Evolutionary conservation across 129 eudicot species (phyloP), one percentile per base, ranked within the genome.

Genomic region (Dittrichia graveolens): DNA sequence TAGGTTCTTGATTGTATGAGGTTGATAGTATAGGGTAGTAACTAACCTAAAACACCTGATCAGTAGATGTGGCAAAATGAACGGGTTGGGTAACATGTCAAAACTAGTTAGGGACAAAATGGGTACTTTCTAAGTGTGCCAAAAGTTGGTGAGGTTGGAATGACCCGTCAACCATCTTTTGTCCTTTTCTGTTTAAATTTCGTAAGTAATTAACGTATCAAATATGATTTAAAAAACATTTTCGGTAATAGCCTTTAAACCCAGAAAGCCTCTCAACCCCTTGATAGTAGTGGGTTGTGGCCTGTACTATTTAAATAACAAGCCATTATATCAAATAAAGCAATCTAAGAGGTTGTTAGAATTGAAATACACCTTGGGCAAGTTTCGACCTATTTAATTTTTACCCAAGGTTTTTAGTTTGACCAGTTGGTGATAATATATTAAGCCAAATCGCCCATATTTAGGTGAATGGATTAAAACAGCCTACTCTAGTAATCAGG

Each of bases 1-100:
- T 55, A 73, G 69, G 40, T 54, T 59, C 55, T 61, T 35, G 52
- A 74, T 64, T 39, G 58, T 13, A 50, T 69, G 53, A 31, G 37
- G n/a, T n/a, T n/a, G n/a, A n/a, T n/a, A n/a, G n/a, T n/a, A n/a
- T n/a, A n/a, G n/a, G n/a, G n/a, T n/a, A n/a, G n/a, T n/a, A n/a
- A n/a, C n/a, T n/a, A n/a, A n/a, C n/a, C n/a, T n/a, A n/a, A n/a
- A n/a, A n/a, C n/a, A n/a, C n/a, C n/a, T n/a, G n/a, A n/a, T n/a
- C n/a, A 35, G 43, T 50, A 34, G 62, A 69, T 7, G 39, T 50
- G 53, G 60, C 15, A 72, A 45, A 8, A 39, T 34, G 68, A n/a
- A 40, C 13, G 75, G 34, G 56, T 24, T 13, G 35, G 43, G 44
- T 71, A 40, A 69, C 48, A 11, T 10, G 63, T 14, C 74, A 69